These are phyloP conservation scores for Boletus mariae DNA, from an alignment of 1,284 basidiomycete species.

Conservation along the genomic window DNA sequence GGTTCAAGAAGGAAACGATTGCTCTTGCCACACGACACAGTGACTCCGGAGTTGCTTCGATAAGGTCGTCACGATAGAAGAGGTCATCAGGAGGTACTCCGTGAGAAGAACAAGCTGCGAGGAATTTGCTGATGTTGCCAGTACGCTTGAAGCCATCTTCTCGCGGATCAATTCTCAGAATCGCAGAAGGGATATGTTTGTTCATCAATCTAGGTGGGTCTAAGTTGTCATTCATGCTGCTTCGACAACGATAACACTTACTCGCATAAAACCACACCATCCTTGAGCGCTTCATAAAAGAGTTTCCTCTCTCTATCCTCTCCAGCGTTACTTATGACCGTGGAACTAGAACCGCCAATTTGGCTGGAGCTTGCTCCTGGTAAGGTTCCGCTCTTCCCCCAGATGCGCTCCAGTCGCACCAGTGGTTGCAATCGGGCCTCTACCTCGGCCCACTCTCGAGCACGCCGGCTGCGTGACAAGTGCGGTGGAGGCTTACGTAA, in stretches of 20 bases:
- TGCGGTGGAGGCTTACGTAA: slow-evolving; percentile 55
- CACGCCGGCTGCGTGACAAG: slow-evolving; percentile 44
- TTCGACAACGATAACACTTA: slow-evolving; percentile 39
- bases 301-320: slow-evolving; percentile 71
- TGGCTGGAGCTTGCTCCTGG: slow-evolving; percentile 43
- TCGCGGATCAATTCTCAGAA: slow-evolving; percentile 61
- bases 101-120: slow-evolving; percentile 63
- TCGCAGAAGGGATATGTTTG: slow-evolving; percentile 59
- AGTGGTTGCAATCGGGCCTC: slow-evolving; percentile 62
- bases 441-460: slow-evolving; percentile 67
- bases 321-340: slow-evolving; percentile 46
- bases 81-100: slow-evolving; percentile 60
- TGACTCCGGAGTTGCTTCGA: slow-evolving; percentile 54
- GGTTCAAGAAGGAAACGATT: slow-evolving; percentile 61
- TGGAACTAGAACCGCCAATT: slow-evolving; percentile 31
- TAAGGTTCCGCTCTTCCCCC: slow-evolving; percentile 51
- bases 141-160: slow-evolving; percentile 64
- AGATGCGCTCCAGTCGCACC: slow-evolving; percentile 65
- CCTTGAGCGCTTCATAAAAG: slow-evolving; percentile 72
- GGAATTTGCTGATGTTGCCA: slow-evolving; percentile 70
- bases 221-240: not conserved
- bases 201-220: slow-evolving; percentile 58
- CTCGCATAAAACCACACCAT: slow-evolving; percentile 87
- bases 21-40: slow-evolving; percentile 65
- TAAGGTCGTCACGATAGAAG: slow-evolving; percentile 68